A percentile compares a stretch with the other conserved stretches of the same genome.
Evolutionary conservation across 768 basidiomycete genomes (phyloP).

Genomic region (Collybiopsis confluens): DNA sequence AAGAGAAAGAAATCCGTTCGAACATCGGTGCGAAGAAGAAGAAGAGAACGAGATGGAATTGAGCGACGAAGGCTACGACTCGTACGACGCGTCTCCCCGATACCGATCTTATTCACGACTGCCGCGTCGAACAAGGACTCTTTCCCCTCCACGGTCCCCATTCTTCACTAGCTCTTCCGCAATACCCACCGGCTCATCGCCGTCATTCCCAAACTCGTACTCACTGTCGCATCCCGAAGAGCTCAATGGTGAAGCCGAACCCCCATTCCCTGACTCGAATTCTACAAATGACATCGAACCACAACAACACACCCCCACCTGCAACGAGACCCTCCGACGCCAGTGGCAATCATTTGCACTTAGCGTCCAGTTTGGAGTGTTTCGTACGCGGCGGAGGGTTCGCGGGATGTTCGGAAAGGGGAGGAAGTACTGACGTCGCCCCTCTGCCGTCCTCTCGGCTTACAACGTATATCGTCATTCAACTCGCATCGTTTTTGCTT

Average conservation of each 20-base stretch:
- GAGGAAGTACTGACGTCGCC: too few species aligned
- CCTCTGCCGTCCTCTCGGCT: too few species aligned
- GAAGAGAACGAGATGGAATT: conserved; percentile 1
- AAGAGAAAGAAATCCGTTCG: not conserved
- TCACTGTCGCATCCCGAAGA: not conserved
- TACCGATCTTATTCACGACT: not conserved
- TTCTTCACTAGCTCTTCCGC: not conserved
- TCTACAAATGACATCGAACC: not conserved
- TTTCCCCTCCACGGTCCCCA: not conserved
- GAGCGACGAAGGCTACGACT: conserved; percentile 2
- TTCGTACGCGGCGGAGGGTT: too few species aligned
- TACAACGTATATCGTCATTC: too few species aligned
- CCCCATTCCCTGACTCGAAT: not conserved
- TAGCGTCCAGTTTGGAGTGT: too few species aligned
- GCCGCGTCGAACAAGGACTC: not conserved
- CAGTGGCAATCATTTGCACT: too few species aligned
- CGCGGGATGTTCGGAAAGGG: too few species aligned
- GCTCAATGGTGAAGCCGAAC: not conserved
- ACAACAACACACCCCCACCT: not conserved
- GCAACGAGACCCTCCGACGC: not conserved
- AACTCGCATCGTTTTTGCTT: too few species aligned
- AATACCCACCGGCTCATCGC: not conserved
- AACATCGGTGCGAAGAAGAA: not conserved
- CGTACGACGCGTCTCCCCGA: conserved; percentile 1
- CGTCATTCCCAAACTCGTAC: not conserved